Evolutionary conservation across 2,329 filamentous ascomycete species (phyloP).

Genomic region (Epichloe scottii): DNA sequence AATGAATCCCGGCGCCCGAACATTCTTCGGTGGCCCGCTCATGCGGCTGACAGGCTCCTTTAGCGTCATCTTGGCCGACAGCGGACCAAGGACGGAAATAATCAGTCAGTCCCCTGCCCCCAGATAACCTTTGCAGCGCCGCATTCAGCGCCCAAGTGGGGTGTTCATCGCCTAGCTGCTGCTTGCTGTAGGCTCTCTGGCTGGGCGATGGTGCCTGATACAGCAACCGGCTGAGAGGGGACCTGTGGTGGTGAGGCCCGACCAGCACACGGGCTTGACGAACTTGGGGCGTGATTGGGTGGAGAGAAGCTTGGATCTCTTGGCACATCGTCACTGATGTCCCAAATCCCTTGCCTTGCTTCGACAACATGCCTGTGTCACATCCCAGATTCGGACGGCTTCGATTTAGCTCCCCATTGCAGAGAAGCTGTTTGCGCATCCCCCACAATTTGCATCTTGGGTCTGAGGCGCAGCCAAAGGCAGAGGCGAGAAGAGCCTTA

Average conservation of each 20-base stretch:
- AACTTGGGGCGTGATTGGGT: not conserved
- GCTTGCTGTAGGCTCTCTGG: no score
- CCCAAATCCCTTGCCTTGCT: not conserved
- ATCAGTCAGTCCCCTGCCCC: no score
- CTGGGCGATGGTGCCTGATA: not conserved
- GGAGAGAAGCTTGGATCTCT: not conserved
- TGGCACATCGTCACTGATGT: not conserved
- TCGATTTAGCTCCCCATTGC: not conserved
- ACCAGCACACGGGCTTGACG: no score
- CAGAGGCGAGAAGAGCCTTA: no score
- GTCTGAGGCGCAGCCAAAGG: not conserved
- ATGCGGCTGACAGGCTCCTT: not conserved
- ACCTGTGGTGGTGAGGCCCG: not conserved
- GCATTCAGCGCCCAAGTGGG: not conserved
- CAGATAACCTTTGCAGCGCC: no score
- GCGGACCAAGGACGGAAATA: not conserved
- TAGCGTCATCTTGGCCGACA: not conserved
- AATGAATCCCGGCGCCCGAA: no score
- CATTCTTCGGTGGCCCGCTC: no score
- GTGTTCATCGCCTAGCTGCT: no score
- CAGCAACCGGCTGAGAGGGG: not conserved
- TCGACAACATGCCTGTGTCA: no score
- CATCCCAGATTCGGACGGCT: no score
- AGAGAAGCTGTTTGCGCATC: not conserved
- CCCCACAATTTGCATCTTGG: not conserved